Percentiles rank a stretch among this genome's conserved stretches.
phyloP scores from a whole-genome alignment of 768 basidiomycete genomes.

The Suillus clintonianus region DNA sequence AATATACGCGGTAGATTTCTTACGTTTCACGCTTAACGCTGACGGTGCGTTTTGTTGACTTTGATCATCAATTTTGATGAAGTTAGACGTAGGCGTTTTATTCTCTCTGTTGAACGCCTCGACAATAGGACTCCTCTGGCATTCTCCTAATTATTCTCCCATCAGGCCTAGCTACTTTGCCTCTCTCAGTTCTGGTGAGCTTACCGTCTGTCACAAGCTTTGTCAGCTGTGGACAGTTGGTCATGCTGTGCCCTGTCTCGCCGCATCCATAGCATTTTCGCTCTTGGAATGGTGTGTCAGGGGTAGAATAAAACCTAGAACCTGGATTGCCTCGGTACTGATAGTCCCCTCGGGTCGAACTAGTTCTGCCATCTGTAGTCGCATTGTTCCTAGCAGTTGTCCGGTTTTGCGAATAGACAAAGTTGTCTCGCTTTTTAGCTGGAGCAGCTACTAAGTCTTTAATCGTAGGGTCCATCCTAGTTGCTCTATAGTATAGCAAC shows the following conservation, averaged over 20 bases:
- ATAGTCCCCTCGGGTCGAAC: neutral
- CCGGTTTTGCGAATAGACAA: neutral
- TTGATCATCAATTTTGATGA: neutral
- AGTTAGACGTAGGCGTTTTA: neutral
- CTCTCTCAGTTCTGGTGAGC: neutral
- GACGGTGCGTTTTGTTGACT: neutral
- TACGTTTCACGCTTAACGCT: no score
- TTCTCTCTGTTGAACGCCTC: neutral
- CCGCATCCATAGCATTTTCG: conserved; percentile 3
- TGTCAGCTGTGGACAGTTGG: neutral
- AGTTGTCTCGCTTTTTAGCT: neutral
- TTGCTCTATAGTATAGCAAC: no score
- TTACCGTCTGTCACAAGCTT: neutral
- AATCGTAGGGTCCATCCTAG: conserved; percentile 2
- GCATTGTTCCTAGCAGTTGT: neutral
- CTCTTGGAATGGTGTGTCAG: neutral
- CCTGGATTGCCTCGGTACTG: neutral
- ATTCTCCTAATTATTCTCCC: neutral
- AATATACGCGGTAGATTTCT: no score
- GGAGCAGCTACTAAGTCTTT: neutral
- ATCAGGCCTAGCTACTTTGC: neutral
- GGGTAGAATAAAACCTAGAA: neutral
- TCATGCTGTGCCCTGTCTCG: neutral
- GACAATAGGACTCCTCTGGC: neutral
- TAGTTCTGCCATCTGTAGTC: neutral